Conservation (phyloP, 257 asterid genomes). For the Solanum microdontum region DNA sequence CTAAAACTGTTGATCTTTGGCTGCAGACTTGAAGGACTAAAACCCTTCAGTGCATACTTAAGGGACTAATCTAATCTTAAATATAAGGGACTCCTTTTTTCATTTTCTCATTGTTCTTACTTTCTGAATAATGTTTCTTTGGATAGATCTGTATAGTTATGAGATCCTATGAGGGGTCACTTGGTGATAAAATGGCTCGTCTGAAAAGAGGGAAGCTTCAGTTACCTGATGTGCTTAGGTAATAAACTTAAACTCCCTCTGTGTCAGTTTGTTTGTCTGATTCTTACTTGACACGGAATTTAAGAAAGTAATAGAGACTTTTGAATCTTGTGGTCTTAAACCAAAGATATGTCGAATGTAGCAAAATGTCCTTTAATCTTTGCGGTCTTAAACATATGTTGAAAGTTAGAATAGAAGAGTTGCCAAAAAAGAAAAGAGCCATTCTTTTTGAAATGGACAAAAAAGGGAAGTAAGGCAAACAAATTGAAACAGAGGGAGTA, state of each 20-base stretch:
- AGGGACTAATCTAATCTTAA: neutral
- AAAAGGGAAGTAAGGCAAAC: neutral
- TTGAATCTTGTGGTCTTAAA: neutral
- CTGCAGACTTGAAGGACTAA: neutral
- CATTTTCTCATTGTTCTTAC: neutral
- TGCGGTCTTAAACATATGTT: neutral
- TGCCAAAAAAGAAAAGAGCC: neutral
- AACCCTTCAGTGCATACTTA: neutral
- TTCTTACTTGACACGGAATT: neutral
- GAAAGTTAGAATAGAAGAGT: neutral
- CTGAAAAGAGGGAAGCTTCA: conserved; percentile 51
- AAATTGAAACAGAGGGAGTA: neutral
- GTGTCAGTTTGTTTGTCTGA: neutral
- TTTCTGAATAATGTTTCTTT: neutral
- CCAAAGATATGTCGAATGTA: neutral
- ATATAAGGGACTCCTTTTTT: neutral
- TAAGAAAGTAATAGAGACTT: neutral
- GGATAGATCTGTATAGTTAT: conserved; percentile 46
- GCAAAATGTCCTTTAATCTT: neutral
- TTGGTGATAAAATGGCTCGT: conserved; percentile 43
- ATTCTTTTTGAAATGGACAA: neutral
- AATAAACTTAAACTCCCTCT: neutral
- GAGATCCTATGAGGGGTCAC: conserved; percentile 47
- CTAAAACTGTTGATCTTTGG: neutral
- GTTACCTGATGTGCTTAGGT: conserved; percentile 48